Base-by-base conservation (phyloP, 116 monocot species). In the Trichopus zeylanicus region DNA sequence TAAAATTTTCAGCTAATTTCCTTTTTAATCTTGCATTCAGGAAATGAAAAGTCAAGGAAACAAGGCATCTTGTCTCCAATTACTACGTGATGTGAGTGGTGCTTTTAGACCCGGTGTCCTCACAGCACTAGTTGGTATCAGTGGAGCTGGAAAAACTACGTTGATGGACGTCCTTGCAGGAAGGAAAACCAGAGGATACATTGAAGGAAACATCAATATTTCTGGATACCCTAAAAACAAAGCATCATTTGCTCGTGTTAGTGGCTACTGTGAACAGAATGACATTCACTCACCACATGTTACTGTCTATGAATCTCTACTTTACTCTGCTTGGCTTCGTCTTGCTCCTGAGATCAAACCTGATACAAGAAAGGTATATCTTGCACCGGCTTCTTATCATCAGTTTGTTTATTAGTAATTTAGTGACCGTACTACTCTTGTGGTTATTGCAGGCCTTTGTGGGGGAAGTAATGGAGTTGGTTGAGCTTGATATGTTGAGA, bases 131-230 rank as follows among this genome's bases (percentile, higher is more conserved):
- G 76, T 91, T 56, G 91, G 91, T 47, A 83, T 86, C 7, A 91
- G 83, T 65, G 91, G 91, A 54, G 91, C 91, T 23, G 91, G 91
- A 29, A 91, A 91, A 68, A 91, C 86, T 20, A 91, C 91, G 19
- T 54, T 91, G 53, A 69, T 91, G 72, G 91, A 91, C 62, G 86
- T 91, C 25, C 57, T 91, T 34, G 80, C 91, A 29, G 91, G 91
- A 65, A 86, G 91, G 52, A 91, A 91, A 71, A 91, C 86, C 19
- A 68, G 78, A 53, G 91, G 91, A 12, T 70, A 75, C 69, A 80
- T 86, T 58, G 86, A 86, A 70, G 91, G 91, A 58, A 73, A 51
- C 28, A 83, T 91, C 38, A 80, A 33, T 27, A 63, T 91, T 61
- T 91, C 80, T 62, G 91, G 91, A 38, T 91, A 86, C 46, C 86